These are phyloP conservation scores for Ophidiomyces ophidiicola DNA, from an alignment of 2,329 filamentous ascomycete species.

Conservation along the genomic window DNA sequence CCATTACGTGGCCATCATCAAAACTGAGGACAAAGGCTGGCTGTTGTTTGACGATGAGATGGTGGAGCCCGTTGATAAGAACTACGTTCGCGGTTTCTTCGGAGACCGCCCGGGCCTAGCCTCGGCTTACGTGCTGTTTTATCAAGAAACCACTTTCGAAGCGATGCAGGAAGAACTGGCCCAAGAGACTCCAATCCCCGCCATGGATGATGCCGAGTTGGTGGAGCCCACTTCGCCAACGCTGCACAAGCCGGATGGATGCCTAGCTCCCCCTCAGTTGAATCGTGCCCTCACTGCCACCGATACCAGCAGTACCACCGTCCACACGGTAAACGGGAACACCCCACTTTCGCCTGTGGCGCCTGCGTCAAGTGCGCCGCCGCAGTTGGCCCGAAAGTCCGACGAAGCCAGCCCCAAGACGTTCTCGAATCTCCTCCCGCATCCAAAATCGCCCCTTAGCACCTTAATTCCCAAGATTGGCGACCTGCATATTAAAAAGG, in stretches of 20 bases:
- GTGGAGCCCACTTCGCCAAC: conserved; percentile 18
- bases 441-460: conserved; percentile 22
- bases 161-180: conserved; percentile 67
- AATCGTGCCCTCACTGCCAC: conserved; percentile 31
- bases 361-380: conserved; percentile 30
- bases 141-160: conserved; percentile 74
- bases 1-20: conserved; percentile 95
- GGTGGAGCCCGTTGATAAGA: conserved; percentile 94
- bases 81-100: conserved; percentile 94
- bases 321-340: too few relatives aligned
- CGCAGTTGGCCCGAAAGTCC: conserved; percentile 37
- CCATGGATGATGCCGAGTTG: conserved; percentile 38
- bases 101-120: conserved; percentile 83
- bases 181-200: conserved; percentile 49
- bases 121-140: conserved; percentile 94
- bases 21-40: conserved; percentile 93
- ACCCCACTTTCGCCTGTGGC: conserved; percentile 22
- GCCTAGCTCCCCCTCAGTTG: conserved; percentile 23
- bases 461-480: conserved; percentile 36
- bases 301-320: conserved; percentile 25
- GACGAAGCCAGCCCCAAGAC: conserved; percentile 18
- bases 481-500: conserved; percentile 57
- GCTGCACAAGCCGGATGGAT: conserved; percentile 26
- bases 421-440: conserved; percentile 13
- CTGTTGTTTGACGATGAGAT: conserved; percentile 95